These are phyloP conservation scores for Epichloe sibirici DNA, from an alignment of 2,329 filamentous ascomycete genomes.

Conservation along the genomic window DNA sequence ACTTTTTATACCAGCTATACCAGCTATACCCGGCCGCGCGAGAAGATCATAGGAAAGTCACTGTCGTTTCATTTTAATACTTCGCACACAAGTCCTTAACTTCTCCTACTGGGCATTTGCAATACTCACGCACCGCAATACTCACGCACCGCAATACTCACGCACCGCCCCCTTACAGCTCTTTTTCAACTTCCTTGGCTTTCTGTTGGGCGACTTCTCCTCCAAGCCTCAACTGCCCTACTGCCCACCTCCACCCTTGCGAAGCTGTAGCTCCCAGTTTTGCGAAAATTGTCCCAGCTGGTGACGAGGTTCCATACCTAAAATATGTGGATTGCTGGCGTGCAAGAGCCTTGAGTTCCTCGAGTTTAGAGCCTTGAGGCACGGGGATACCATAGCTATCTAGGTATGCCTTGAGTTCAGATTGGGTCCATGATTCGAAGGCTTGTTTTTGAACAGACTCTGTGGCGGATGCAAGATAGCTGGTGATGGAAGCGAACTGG, in stretches of 20 bases:
- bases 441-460: slow-evolving; percentile 49
- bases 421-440: slow-evolving; percentile 63
- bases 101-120: too few species aligned
- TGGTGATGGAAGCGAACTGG: slow-evolving; percentile 56
- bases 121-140: too few species aligned
- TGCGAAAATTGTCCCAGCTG: slow-evolving; percentile 52
- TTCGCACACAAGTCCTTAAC: too few species aligned
- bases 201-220: slow-evolving; percentile 36
- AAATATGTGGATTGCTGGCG: slow-evolving; percentile 67
- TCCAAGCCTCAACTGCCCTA: slow-evolving; percentile 35
- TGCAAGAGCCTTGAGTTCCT: slow-evolving; percentile 58
- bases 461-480: slow-evolving; percentile 55
- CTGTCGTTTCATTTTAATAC: too few species aligned
- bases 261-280: slow-evolving; percentile 42
- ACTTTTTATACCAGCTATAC: too few species aligned
- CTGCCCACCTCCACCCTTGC: slow-evolving; percentile 38
- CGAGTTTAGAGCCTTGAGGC: slow-evolving; percentile 54
- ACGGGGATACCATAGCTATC: slow-evolving; percentile 62
- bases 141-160: too few species aligned
- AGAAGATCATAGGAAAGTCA: too few species aligned
- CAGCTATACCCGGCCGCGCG: too few species aligned
- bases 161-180: background rate
- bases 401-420: slow-evolving; percentile 66
- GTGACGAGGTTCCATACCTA: slow-evolving; percentile 58
- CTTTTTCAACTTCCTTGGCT: slow-evolving; percentile 23